Conservation (phyloP, 1,139 yeast genomes). For the Nadsonia starkeyi-henricii region DNA sequence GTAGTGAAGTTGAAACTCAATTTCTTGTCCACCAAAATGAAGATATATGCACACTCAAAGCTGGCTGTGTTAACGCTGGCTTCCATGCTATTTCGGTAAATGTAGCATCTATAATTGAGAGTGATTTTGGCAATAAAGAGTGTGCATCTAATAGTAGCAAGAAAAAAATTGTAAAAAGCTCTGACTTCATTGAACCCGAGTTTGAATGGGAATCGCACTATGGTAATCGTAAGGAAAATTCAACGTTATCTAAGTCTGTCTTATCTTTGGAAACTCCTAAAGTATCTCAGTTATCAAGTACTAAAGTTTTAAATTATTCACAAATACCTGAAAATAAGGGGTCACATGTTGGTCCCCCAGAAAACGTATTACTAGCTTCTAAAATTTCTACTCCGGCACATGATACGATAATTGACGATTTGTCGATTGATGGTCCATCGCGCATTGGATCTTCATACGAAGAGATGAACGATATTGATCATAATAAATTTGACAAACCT, state of each 20-base stretch:
- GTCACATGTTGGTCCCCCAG: too few relatives aligned
- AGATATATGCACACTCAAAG: background rate
- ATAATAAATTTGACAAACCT: background rate
- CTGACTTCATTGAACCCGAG: background rate
- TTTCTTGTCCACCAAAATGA: background rate
- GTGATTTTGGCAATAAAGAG: too few relatives aligned
- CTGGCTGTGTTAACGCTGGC: background rate
- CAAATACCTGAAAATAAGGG: too few relatives aligned
- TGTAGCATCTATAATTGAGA: background rate
- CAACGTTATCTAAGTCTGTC: too few relatives aligned
- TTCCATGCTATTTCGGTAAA: background rate
- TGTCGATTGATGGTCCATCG: background rate
- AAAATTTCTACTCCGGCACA: too few relatives aligned
- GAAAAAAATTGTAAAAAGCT: background rate
- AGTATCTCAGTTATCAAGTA: too few relatives aligned
- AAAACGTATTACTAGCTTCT: too few relatives aligned
- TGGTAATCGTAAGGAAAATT: background rate
- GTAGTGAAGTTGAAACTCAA: background rate
- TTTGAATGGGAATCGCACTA: background rate
- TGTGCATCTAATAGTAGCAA: too few relatives aligned
- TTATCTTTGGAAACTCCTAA: too few relatives aligned
- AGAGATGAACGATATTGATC: background rate
- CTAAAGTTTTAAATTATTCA: too few relatives aligned
- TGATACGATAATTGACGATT: too few relatives aligned
- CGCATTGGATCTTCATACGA: background rate